These are phyloP conservation scores for Starmerella cellae DNA, from an alignment of 805 yeast species.

Conservation along the genomic window DNA sequence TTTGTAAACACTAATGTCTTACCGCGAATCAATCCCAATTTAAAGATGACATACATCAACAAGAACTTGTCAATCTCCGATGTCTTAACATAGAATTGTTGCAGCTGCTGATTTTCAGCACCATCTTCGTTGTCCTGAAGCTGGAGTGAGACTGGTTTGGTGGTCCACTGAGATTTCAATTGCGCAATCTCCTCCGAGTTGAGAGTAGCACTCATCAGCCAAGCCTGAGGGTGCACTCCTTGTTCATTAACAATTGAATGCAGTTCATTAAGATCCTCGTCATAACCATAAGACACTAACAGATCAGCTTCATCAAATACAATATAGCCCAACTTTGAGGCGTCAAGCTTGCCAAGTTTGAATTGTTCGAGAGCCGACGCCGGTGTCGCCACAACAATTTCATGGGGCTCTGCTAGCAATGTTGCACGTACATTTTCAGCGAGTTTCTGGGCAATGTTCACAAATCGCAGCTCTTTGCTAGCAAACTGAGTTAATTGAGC, in stretches of 20 bases:
- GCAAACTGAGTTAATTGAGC: conserved; percentile 59
- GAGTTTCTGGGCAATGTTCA: conserved; percentile 51
- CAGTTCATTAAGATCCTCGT: conserved; percentile 64
- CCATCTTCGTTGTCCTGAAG: conserved; percentile 52
- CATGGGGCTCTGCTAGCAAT: conserved; percentile 60
- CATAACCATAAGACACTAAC: conserved; percentile 77
- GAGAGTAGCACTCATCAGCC: conserved; percentile 91
- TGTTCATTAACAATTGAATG: conserved; percentile 46
- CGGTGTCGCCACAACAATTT: conserved; percentile 77
- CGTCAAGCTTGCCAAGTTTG: conserved; percentile 35
- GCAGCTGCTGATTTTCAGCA: conserved; percentile 35
- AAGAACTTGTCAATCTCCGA: conserved; percentile 84
- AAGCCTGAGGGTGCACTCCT: conserved; percentile 49
- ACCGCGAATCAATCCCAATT: conserved; percentile 76
- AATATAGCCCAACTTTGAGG: conserved; percentile 48
- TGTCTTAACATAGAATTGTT: conserved; percentile 78
- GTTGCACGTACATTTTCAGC: conserved; percentile 61
- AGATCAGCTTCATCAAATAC: conserved; percentile 95
- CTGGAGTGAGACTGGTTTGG: conserved; percentile 66
- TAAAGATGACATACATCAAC: conserved; percentile 80
- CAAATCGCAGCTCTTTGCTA: conserved; percentile 45
- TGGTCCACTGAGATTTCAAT: conserved; percentile 65
- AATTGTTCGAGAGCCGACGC: conserved; percentile 48
- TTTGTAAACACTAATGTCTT: conserved; percentile 85
- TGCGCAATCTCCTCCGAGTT: conserved; percentile 64